phyloP scores from a whole-genome alignment of 176 grass and related monocot genomes.

The barley (Hordeum vulgare) region DNA sequence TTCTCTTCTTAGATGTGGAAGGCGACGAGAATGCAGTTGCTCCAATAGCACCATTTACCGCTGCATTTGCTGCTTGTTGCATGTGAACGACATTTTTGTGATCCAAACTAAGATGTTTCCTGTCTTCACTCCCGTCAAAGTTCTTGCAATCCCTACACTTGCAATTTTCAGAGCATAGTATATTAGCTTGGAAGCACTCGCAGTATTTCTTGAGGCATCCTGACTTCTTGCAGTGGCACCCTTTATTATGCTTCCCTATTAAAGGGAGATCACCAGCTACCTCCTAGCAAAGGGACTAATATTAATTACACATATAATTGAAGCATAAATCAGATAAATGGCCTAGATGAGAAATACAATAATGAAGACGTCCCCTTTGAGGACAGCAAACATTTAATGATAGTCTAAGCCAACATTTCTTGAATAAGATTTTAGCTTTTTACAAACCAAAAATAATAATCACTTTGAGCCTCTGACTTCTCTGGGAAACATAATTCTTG shows the following conservation, averaged over 20 bases:
- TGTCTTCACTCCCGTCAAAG: conserved; percentile 85
- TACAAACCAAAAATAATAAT: background rate
- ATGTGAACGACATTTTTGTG: conserved; percentile 57
- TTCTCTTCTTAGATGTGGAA: conserved; percentile 70
- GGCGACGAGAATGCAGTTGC: conserved; percentile 59
- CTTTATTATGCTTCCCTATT: conserved; percentile 94
- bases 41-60: conserved; percentile 78
- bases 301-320: conserved; percentile 10
- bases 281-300: conserved; percentile 41
- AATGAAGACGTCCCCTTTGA: background rate
- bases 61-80: conserved; percentile 83
- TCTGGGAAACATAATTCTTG: background rate
- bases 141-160: conserved; percentile 99
- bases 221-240: conserved; percentile 98
- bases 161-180: conserved; percentile 98
- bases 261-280: conserved; percentile 56
- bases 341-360: conserved; percentile 8
- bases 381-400: background rate
- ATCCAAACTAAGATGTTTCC: conserved; percentile 65
- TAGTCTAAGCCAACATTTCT: conserved; percentile 4
- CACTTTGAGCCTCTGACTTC: background rate
- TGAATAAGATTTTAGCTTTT: conserved; percentile 7
- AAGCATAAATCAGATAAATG: background rate
- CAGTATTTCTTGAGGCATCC: conserved; percentile 99
- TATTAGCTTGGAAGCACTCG: conserved; percentile 97